Evolutionary conservation across 371 early-diverging fungal species (phyloP).

Genomic region (Lichtheimia hyalospora): DNA sequence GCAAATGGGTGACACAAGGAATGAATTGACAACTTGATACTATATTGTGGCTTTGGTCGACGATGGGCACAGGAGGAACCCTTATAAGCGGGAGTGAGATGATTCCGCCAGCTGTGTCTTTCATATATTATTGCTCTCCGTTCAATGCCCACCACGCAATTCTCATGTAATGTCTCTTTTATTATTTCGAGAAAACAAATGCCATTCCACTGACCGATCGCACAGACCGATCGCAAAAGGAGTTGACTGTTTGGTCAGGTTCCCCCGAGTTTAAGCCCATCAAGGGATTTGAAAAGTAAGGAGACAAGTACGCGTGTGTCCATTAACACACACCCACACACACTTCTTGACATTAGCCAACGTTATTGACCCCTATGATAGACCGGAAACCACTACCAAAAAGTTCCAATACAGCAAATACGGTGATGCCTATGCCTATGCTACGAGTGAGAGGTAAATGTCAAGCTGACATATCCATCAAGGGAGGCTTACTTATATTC

Average conservation of each 20-base stretch:
- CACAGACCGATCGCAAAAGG: conserved; percentile 67
- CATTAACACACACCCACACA: no score
- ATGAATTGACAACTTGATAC: no score
- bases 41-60: no score
- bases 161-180: conserved; percentile 48
- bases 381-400: conserved; percentile 64
- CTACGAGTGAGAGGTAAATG: conserved; percentile 63
- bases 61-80: no score
- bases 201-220: neutral
- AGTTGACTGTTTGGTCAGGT: conserved; percentile 63
- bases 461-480: neutral
- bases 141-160: conserved; percentile 38
- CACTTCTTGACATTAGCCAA: neutral
- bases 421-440: conserved; percentile 79
- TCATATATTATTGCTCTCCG: no score
- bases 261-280: conserved; percentile 56
- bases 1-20: neutral
- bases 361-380: conserved; percentile 10
- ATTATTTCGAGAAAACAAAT: neutral
- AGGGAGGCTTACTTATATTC: neutral
- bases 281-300: conserved; percentile 54
- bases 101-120: no score
- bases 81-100: no score
- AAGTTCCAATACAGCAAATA: conserved; percentile 82
- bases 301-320: neutral